Base-by-base conservation (phyloP, 2,329 filamentous ascomycete species). In the Verticillium longisporum region DNA sequence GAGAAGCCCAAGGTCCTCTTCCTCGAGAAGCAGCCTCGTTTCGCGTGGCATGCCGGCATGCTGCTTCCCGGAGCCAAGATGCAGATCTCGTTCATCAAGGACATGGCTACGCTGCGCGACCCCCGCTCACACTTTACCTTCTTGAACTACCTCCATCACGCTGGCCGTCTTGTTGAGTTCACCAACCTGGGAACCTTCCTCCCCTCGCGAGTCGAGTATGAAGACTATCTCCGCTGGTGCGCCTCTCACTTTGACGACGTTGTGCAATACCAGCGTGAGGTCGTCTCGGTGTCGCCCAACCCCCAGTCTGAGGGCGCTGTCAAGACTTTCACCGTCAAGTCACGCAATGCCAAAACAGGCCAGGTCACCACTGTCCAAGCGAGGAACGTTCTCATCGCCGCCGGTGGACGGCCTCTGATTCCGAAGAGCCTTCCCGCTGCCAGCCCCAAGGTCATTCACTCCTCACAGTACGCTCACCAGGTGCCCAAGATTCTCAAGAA, bases 61-160 rank as follows among this genome's bases (percentile, higher is more conserved):
- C 86, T 97, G 62, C 84, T 98, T 3, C 91, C 92, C 0, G 93
- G 92, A 5, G 91, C 93, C 59, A 92, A 90, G 77, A 98, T 98
- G 94, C 94, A 98, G 73, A 98, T 98, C 68, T 96, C 91, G 10
- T 98, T 97, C 78, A 84, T 98, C 78, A 98, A 98, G 78, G 94
- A 98, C 72, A 85, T 98, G 74, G 94, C 94, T 3, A 95, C 91
- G 3, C 81, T 97, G 67, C 85, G 94, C 61, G 88, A 98, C 72
- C 94, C 94, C 7, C 86, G 89, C 65, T 96, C 91, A 66, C 84
- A 92, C 69, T 98, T 98, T 75, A 98, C 94, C 14, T 98, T 97
- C 77, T 80, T 97, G 71, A 97, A 97, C 77, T 98, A 98, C 74
- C 84, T 98, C 13, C 90, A 96, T 77, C 77, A 84, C 68, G 89